Evolutionary conservation across 2,329 filamentous ascomycete genomes (phyloP), one percentile per base, ranked within the genome.

Genomic region (Neurospora crassa): DNA sequence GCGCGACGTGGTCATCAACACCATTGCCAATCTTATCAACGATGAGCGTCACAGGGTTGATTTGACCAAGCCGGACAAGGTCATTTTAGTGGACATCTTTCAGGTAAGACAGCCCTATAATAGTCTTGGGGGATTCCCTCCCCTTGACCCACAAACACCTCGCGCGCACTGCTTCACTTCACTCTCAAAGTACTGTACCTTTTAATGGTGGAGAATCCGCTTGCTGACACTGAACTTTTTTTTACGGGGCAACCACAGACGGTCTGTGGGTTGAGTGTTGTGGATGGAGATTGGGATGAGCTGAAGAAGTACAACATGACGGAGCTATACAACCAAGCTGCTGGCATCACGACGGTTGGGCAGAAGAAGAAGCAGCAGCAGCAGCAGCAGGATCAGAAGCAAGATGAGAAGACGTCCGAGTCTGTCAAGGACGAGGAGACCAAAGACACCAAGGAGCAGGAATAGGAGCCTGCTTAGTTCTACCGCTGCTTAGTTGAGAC

Each of bases 61-160:
- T 76, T 86, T 96, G n/a, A 87, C 85, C 68, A 86, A 85, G n/a
- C 92, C 92, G 42, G 92, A 95, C 81, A 88, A 92, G 78, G 88
- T 94, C 41, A 90, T 96, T 75, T 81, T 95, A 73, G 88, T 96
- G 71, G 92, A 96, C 76, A 86, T 96, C 71, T 95, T 91, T 79
- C 89, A 93, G 87, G 92, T 92, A 85, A 74, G 80, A 16, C 20
- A 16, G 12, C 4, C n/a, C 72, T 12, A 11, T 3, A 5, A 29
- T 29, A 29, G 29, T 29, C 20, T 53, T 53, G 5, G 47, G 43
- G 10, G 11, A 7, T 53, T 47, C 5, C 20, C 5, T 34, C 18
- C 43, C 10, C 43, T 47, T 12, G 43, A 47, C n/a, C 43, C 43
- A 20, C 43, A 45, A 45, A 45, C 43, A 20, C 18, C 16, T n/a